Percentiles rank a stretch among this genome's conserved stretches.
Evolutionary conservation across 2,329 filamentous ascomycete species (phyloP).

Genomic region (Didymella pomorum): DNA sequence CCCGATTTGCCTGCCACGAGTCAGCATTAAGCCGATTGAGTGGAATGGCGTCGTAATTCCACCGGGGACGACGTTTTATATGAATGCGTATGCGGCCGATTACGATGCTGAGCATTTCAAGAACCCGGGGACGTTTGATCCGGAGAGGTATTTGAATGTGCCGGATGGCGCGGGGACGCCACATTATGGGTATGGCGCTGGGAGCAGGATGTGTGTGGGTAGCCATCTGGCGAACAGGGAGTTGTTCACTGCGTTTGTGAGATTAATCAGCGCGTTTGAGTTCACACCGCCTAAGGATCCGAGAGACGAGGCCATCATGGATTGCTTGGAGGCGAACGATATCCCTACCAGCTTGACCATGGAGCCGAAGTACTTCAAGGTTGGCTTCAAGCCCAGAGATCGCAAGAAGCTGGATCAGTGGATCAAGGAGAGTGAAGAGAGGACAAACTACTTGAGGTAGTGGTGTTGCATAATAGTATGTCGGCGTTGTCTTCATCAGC

Average conservation of each 20-base stretch:
- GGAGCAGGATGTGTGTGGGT: conserved; percentile 57
- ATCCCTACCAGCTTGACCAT: conserved; percentile 59
- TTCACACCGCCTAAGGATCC: conserved; percentile 53
- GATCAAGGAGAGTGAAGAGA: conserved; percentile 58
- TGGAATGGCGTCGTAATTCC: conserved; percentile 74
- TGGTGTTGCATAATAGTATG: neutral
- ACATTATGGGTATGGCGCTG: conserved; percentile 60
- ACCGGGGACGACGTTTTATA: conserved; percentile 78
- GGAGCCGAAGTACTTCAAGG: conserved; percentile 61
- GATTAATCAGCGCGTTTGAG: conserved; percentile 58
- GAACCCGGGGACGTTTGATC: conserved; percentile 68
- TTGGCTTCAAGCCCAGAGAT: conserved; percentile 57
- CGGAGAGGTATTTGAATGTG: conserved; percentile 71
- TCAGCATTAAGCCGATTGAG: conserved; percentile 74
- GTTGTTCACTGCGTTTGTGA: conserved; percentile 57
- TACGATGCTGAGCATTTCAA: conserved; percentile 76
- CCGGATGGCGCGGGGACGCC: conserved; percentile 57
- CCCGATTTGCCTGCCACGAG: conserved; percentile 77
- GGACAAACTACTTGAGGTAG: conserved; percentile 52
- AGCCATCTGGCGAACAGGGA: conserved; percentile 55
- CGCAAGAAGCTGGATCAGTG: conserved; percentile 53
- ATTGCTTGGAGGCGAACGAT: conserved; percentile 56
- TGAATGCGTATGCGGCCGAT: conserved; percentile 79
- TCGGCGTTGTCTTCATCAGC: neutral
- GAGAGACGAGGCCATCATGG: conserved; percentile 54